Percentiles rank a stretch among this genome's conserved stretches.
Evolutionary conservation across 2,329 filamentous ascomycete genomes (phyloP).

Genomic region (Exserohilum turcica): DNA sequence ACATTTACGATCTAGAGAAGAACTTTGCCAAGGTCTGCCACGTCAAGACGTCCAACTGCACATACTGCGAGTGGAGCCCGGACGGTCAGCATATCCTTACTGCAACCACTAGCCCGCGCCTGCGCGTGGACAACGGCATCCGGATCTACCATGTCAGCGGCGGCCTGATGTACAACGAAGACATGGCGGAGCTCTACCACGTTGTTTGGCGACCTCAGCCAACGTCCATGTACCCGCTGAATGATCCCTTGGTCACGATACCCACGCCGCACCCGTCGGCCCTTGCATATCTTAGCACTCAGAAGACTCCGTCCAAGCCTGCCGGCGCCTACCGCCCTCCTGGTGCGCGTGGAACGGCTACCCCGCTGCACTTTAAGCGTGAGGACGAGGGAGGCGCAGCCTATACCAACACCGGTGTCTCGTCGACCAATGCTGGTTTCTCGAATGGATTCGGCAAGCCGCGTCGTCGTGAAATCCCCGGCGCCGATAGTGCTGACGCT

Average conservation of each 20-base stretch:
- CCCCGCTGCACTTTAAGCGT: slow-evolving; percentile 93
- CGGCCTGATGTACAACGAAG: slow-evolving; percentile 89
- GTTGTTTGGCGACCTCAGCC: slow-evolving; percentile 81
- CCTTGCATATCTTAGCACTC: slow-evolving; percentile 76
- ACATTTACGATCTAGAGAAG: slow-evolving; percentile 94
- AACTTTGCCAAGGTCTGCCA: slow-evolving; percentile 91
- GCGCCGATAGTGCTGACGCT: slow-evolving; percentile 73
- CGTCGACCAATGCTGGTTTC: slow-evolving; percentile 59
- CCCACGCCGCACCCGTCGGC: slow-evolving; percentile 84
- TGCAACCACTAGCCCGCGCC: slow-evolving; percentile 92
- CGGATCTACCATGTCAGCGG: slow-evolving; percentile 94
- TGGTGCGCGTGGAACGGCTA: slow-evolving; percentile 84
- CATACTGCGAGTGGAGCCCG: slow-evolving; percentile 95
- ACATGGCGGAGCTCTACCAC: slow-evolving; percentile 92
- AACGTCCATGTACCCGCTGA: slow-evolving; percentile 63
- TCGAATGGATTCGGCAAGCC: slow-evolving; percentile 80
- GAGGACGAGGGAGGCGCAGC: slow-evolving; percentile 95
- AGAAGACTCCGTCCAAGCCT: slow-evolving; percentile 94
- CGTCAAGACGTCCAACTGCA: slow-evolving; percentile 93
- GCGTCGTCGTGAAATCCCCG: slow-evolving; percentile 79
- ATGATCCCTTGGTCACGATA: slow-evolving; percentile 73
- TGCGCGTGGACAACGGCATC: slow-evolving; percentile 95
- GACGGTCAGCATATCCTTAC: slow-evolving; percentile 96
- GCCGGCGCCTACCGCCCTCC: slow-evolving; percentile 96
- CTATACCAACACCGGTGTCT: slow-evolving; percentile 78